A percentile compares a stretch with the other conserved stretches of the same genome.
Conservation (phyloP, 805 yeast species). For the Wickerhamiella galacta region DNA sequence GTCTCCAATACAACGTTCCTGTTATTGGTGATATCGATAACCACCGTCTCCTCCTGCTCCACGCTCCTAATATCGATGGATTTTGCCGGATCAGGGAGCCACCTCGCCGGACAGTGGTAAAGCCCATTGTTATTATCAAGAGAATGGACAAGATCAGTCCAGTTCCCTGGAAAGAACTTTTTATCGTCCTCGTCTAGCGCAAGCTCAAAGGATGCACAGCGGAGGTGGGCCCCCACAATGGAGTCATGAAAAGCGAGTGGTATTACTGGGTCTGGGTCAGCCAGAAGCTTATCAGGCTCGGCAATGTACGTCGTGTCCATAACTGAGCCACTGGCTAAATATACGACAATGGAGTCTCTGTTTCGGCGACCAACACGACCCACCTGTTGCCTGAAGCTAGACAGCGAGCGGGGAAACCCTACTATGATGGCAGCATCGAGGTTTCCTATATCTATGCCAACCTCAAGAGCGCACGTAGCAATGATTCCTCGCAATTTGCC, state of each 20-base stretch:
- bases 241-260: slow-evolving; percentile 44
- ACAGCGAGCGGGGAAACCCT: slow-evolving; percentile 79
- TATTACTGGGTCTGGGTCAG: slow-evolving; percentile 38
- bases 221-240: slow-evolving; percentile 61
- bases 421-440: slow-evolving; percentile 83
- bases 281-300: slow-evolving; percentile 43
- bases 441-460: slow-evolving; percentile 90
- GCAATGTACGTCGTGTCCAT: slow-evolving; percentile 71
- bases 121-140: slow-evolving; percentile 23
- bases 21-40: slow-evolving; percentile 71
- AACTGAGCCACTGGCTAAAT: slow-evolving; percentile 65
- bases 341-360: slow-evolving; percentile 63
- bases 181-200: slow-evolving; percentile 45
- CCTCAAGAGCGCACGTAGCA: slow-evolving; percentile 88
- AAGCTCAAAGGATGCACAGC: slow-evolving; percentile 83
- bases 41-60: slow-evolving; percentile 70
- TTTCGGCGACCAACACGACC: slow-evolving; percentile 93
- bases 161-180: slow-evolving; percentile 34
- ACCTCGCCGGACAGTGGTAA: slow-evolving; percentile 40
- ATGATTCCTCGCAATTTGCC: slow-evolving; percentile 75
- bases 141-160: not conserved
- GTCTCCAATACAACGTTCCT: slow-evolving; percentile 67
- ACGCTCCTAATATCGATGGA: slow-evolving; percentile 67
- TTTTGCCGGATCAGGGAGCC: slow-evolving; percentile 67
- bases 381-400: slow-evolving; percentile 85